Percentiles rank a stretch among this genome's conserved stretches.
Conservation (phyloP, 805 yeast species). For the Blastobotrys attinorum region DNA sequence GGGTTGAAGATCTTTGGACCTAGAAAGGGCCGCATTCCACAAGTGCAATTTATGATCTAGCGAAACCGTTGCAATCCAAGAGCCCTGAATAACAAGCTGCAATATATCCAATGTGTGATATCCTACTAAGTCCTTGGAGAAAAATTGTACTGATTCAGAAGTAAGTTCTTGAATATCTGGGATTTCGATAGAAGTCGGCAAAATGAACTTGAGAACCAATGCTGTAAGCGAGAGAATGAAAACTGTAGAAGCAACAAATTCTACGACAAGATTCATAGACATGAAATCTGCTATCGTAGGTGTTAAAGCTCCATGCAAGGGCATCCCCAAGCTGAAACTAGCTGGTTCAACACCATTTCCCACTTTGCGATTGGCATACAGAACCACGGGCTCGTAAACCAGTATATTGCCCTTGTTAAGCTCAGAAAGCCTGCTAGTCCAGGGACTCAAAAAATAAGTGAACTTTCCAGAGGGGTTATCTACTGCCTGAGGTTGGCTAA, state of each 20-base stretch:
- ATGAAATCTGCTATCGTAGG: constrained; percentile 4
- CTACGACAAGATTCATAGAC: constrained; percentile 32
- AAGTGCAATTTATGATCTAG: constrained; percentile 63
- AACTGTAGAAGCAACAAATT: constrained; percentile 43
- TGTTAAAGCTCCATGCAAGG: constrained; percentile 3
- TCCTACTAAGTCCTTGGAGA: constrained; percentile 37
- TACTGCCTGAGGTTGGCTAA: background rate
- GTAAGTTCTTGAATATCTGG: background rate
- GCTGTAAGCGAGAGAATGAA: constrained; percentile 45
- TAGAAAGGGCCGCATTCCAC: constrained; percentile 42
- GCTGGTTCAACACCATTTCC: background rate
- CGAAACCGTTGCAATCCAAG: constrained; percentile 54
- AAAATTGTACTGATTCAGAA: constrained; percentile 13
- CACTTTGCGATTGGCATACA: background rate
- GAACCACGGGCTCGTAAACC: constrained; percentile 4
- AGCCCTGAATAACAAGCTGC: constrained; percentile 30
- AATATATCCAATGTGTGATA: constrained; percentile 59
- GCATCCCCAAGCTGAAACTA: background rate
- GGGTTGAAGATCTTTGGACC: constrained; percentile 9
- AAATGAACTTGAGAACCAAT: constrained; percentile 36
- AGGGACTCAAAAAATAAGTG: constrained; percentile 1
- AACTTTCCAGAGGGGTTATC: constrained; percentile 1
- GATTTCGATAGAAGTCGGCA: constrained; percentile 18
- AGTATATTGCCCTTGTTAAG: background rate
- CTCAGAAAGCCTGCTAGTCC: background rate